Evolutionary conservation across 2,329 filamentous ascomycete species (phyloP).

Genomic region (Botrytis galanthina): DNA sequence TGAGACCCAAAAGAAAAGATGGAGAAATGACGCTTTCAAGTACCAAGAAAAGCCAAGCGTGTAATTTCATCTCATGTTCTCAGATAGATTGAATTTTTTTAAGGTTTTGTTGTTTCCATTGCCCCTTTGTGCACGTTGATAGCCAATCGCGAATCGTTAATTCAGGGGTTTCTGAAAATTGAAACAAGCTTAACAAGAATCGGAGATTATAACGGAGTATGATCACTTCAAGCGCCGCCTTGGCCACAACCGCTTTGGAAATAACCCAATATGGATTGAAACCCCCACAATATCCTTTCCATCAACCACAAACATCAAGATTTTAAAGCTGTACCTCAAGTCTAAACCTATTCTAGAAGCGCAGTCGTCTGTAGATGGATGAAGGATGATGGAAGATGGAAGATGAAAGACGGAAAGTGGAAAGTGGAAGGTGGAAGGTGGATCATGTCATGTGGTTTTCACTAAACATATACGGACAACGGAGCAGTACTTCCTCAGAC

Average conservation of each 20-base stretch:
- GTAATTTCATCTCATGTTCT: neutral
- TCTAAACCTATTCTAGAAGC: neutral
- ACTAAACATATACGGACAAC: neutral
- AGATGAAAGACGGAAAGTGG: neutral
- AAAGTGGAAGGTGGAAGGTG: neutral
- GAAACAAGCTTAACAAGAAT: slow-evolving; percentile 2
- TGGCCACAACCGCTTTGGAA: neutral
- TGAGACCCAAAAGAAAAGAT: neutral
- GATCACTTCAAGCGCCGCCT: neutral
- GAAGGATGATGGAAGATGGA: neutral
- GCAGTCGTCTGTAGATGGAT: neutral
- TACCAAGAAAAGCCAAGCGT: slow-evolving; percentile 1
- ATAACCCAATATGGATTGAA: neutral
- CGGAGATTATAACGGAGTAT: neutral
- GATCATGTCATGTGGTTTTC: neutral
- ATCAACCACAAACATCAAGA: neutral
- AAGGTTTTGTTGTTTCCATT: neutral
- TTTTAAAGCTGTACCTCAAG: neutral
- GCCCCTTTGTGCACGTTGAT: neutral
- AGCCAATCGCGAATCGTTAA: slow-evolving; percentile 1
- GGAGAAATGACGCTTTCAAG: neutral
- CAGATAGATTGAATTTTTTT: slow-evolving; percentile 3
- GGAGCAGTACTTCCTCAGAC: neutral
- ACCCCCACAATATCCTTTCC: neutral
- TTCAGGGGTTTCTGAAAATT: neutral